Base-by-base conservation (phyloP, 2,329 filamentous ascomycete species). In the Leptographium galeiforme region DNA sequence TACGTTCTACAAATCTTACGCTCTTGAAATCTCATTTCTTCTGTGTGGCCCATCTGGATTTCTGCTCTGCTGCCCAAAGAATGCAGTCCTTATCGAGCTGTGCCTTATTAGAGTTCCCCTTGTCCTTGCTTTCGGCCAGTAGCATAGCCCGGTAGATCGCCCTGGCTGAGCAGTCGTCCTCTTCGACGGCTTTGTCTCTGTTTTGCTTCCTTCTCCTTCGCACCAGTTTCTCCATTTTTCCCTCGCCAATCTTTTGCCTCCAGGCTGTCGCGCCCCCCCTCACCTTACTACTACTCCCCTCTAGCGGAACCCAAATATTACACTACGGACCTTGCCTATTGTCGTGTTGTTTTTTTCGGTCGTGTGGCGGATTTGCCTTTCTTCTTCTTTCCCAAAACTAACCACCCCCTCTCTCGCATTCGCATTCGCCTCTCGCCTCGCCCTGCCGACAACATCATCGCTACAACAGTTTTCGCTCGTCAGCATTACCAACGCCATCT, bases 341-440 rank as follows among this genome's bases (percentile, higher is more conserved):
- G 50, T 53, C 19, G 45, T 48, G 45, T 48, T 48, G 43, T 34
- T 48, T 52, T 47, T 52, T 51, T 53, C 44, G 44, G 7, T 45
- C 53, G 56, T 54, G 53, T 58, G 53, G 57, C 53, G 51, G 56
- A 46, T 57, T 53, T 55, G 49, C 39, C 30, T 39, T 53, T 53
- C 38, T 36, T 49, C 36, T 41, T 40, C 18, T 34, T 38, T 14
- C 14, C 33, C 18, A 25, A 34, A 14, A 36, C 41, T 33, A 43
- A 40, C 33, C 47, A 44, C 33, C 44, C 14, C 25, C 30, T n/a
- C 16, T 13, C 10, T 19, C 16, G 8, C 18, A 39, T 14, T 45
- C 33, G 25, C 13, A 33, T 18, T n/a, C n/a, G 30, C 33, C 19
- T 45, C 16, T 50, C 45, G 32, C 48, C 18, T 48, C 25, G 10